Percentiles rank a stretch among this genome's conserved stretches.
phyloP scores from a whole-genome alignment of 139 green algal genomes.

The Nannochloris sp. region DNA sequence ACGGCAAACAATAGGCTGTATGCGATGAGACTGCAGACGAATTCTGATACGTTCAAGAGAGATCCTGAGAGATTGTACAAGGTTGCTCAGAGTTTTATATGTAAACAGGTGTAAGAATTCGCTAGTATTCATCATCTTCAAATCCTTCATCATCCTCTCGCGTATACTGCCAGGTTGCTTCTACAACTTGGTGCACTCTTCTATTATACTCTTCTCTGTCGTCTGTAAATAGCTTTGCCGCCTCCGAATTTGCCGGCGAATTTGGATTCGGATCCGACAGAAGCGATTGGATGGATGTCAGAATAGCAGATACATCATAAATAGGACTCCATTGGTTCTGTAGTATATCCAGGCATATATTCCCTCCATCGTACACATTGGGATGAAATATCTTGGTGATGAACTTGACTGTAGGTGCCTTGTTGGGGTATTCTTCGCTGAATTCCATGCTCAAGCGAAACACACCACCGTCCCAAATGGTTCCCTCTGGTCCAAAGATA shows the following conservation, averaged over 20 bases:
- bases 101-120: slow-evolving; percentile 29
- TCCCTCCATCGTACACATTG: slow-evolving; percentile 93
- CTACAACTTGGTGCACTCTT: slow-evolving; percentile 76
- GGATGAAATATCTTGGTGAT: slow-evolving; percentile 92
- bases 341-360: slow-evolving; percentile 97
- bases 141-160: slow-evolving; percentile 13
- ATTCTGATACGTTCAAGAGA: slow-evolving; percentile 17
- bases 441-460: slow-evolving; percentile 96
- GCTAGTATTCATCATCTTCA: not conserved
- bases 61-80: slow-evolving; percentile 17
- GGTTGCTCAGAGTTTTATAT: slow-evolving; percentile 42
- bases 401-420: slow-evolving; percentile 92
- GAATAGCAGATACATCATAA: slow-evolving; percentile 93
- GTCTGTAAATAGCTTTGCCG: slow-evolving; percentile 83
- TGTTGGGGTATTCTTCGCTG: slow-evolving; percentile 97
- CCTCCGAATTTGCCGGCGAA: slow-evolving; percentile 94
- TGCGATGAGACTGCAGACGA: slow-evolving; percentile 59
- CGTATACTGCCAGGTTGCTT: slow-evolving; percentile 54
- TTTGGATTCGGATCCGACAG: slow-evolving; percentile 96
- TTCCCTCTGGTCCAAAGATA: slow-evolving; percentile 97
- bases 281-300: slow-evolving; percentile 96
- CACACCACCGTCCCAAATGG: slow-evolving; percentile 91
- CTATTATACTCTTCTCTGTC: slow-evolving; percentile 86
- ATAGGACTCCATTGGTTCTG: slow-evolving; percentile 99
- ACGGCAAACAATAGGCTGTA: slow-evolving; percentile 79